Conservation (phyloP, 805 yeast genomes). For the Wickerhamiella shivajii region DNA sequence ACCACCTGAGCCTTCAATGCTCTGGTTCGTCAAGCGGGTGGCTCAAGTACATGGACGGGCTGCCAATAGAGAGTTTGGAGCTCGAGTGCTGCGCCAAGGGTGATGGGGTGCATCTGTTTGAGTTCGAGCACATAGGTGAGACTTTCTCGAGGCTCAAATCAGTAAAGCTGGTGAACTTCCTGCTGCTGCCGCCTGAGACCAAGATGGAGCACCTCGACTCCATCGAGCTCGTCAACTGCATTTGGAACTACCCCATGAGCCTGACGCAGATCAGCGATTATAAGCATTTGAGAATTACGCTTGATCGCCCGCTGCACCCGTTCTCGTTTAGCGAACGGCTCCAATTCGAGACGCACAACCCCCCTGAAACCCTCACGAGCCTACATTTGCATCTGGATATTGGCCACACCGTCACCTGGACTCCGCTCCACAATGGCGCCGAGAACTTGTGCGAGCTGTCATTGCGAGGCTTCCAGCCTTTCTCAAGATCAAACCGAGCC, state of each 20-base stretch:
- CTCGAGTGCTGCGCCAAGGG: conserved; percentile 6
- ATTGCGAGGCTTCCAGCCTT: conserved; percentile 8
- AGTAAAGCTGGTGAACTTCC: conserved; percentile 11
- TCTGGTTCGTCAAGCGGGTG: conserved; percentile 14
- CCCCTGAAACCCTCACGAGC: conserved; percentile 3
- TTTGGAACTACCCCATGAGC: conserved; percentile 11
- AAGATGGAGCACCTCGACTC: conserved; percentile 4
- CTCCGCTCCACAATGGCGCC: conserved; percentile 9
- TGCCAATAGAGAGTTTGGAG: conserved; percentile 1
- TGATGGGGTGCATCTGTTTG: conserved; percentile 10
- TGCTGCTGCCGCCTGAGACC: conserved; percentile 4
- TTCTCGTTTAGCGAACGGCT: conserved; percentile 12
- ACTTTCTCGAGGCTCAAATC: conserved; percentile 7
- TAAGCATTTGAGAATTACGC: conserved; percentile 2
- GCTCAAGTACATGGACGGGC: conserved; percentile 14
- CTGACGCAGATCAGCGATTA: conserved; percentile 7
- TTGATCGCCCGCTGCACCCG: conserved; percentile 1
- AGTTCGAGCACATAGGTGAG: conserved; percentile 13
- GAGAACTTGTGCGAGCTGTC: conserved; percentile 1
- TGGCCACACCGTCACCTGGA: conserved; percentile 8
- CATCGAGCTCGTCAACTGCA: conserved; percentile 9
- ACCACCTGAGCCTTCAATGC: conserved; percentile 5
- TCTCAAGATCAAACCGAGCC: background rate
- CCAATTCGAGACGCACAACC: conserved; percentile 6
- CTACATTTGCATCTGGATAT: conserved; percentile 6